Conservation (phyloP, 768 basidiomycete species). For the Leccinum boreale region DNA sequence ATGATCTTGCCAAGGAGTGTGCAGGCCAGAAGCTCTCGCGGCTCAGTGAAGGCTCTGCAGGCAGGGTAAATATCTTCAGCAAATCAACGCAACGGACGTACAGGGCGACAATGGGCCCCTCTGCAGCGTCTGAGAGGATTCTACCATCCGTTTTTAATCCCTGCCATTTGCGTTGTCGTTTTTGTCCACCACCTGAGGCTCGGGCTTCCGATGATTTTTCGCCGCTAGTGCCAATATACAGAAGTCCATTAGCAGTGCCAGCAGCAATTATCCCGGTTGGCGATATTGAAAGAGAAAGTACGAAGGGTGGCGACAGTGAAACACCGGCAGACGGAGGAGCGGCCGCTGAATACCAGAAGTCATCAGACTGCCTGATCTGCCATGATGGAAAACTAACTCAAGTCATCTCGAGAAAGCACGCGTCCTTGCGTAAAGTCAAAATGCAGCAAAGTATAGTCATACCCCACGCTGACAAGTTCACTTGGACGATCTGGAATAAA, state of each 20-base stretch:
- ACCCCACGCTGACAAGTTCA: constrained; percentile 77
- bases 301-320: constrained; percentile 71
- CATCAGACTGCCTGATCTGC: neutral
- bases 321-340: constrained; percentile 44
- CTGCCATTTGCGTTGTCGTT: constrained; percentile 65
- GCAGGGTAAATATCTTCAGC: neutral
- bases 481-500: constrained; percentile 70
- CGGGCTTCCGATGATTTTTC: constrained; percentile 39
- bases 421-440: constrained; percentile 59
- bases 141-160: constrained; percentile 54
- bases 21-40: constrained; percentile 48
- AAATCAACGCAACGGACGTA: constrained; percentile 31
- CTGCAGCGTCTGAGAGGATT: constrained; percentile 49
- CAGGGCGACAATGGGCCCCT: constrained; percentile 75
- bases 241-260: constrained; percentile 72
- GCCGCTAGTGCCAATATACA: constrained; percentile 68
- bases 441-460: constrained; percentile 66
- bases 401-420: constrained; percentile 54
- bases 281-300: constrained; percentile 61
- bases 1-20: constrained; percentile 60
- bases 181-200: constrained; percentile 38
- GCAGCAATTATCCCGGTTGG: constrained; percentile 59
- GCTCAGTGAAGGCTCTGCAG: constrained; percentile 47
- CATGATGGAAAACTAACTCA: constrained; percentile 38
- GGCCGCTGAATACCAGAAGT: constrained; percentile 28